phyloP scores from a whole-genome alignment of 2,329 filamentous ascomycete genomes.

The Didymella segeticola region DNA sequence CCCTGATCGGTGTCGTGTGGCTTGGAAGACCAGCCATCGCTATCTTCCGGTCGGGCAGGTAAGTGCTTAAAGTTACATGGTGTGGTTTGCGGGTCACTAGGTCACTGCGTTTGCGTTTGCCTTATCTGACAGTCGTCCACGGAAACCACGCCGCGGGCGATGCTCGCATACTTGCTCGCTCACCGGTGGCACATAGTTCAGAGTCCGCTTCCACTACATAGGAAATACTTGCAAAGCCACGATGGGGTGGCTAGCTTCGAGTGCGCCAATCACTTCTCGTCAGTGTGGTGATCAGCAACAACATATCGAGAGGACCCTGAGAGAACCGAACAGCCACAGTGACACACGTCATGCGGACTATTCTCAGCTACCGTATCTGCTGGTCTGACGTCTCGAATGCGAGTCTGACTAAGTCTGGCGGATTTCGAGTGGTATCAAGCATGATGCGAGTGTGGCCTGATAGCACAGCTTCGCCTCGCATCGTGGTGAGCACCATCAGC shows the following conservation, averaged over 20 bases:
- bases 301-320: background rate
- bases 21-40: background rate
- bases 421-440: background rate
- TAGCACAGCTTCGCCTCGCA: background rate
- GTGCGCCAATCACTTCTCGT: background rate
- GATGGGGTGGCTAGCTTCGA: background rate
- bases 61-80: background rate
- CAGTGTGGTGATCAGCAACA: no score
- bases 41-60: background rate
- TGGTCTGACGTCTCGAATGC: background rate
- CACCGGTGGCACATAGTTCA: background rate
- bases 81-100: background rate
- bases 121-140: background rate
- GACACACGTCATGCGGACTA: background rate
- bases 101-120: background rate
- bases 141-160: background rate
- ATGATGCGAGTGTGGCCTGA: background rate
- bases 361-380: background rate
- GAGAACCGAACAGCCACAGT: background rate
- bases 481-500: background rate
- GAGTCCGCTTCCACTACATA: background rate
- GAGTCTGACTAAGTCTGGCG: background rate
- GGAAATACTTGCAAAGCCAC: background rate
- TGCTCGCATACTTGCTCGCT: background rate
- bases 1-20: slow-evolving; percentile 2